Percentiles rank a stretch among this genome's conserved stretches.
Conservation (phyloP, 2,329 filamentous ascomycete genomes). For the Corynespora cassiicola region DNA sequence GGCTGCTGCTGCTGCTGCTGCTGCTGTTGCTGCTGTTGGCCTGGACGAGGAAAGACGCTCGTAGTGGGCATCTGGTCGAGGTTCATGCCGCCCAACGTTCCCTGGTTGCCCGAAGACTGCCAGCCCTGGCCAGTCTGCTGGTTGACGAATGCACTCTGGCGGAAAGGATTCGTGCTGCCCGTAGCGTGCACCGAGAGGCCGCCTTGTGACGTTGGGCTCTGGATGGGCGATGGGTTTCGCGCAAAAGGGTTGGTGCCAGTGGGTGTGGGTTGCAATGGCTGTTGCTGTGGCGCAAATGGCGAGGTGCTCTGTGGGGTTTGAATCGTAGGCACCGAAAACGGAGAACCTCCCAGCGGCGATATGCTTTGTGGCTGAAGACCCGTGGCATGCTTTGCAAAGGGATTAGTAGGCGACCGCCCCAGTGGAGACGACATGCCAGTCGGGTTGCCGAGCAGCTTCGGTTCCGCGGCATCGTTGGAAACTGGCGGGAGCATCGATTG, state of each 20-base stretch:
- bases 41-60: constrained; percentile 84
- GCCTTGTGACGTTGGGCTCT: constrained; percentile 34
- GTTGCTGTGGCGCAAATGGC: constrained; percentile 44
- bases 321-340: constrained; percentile 31
- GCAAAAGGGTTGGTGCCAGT: constrained; percentile 78
- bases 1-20: constrained; percentile 11
- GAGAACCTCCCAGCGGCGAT: constrained; percentile 31
- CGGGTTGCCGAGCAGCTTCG: constrained; percentile 39
- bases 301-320: constrained; percentile 35
- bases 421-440: constrained; percentile 48
- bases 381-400: constrained; percentile 73
- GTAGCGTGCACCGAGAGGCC: constrained; percentile 74
- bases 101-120: constrained; percentile 75
- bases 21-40: constrained; percentile 47
- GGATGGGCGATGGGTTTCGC: constrained; percentile 55
- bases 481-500: constrained; percentile 75
- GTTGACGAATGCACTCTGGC: constrained; percentile 88
- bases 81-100: constrained; percentile 76
- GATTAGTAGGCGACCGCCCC: constrained; percentile 78
- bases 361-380: constrained; percentile 35
- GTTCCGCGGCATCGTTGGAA: constrained; percentile 26
- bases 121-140: constrained; percentile 87
- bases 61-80: constrained; percentile 80
- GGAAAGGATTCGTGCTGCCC: constrained; percentile 92
- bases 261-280: constrained; percentile 61